phyloP scores from a whole-genome alignment of 768 basidiomycete species.

The Tricholoma saponaceum region DNA sequence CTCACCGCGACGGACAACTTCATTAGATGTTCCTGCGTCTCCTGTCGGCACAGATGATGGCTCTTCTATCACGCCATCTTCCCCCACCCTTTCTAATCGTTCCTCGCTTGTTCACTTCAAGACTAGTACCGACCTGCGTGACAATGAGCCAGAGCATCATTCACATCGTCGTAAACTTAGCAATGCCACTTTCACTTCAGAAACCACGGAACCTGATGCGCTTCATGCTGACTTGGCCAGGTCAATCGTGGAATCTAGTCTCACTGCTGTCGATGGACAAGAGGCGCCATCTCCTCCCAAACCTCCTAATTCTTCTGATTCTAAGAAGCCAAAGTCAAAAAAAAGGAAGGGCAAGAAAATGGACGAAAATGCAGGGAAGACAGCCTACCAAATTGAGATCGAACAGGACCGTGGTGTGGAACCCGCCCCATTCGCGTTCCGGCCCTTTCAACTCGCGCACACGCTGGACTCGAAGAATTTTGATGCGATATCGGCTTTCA shows the following conservation, averaged over 20 bases:
- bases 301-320: conserved; percentile 7
- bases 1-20: conserved; percentile 12
- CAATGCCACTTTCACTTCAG: conserved; percentile 49
- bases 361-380: conserved; percentile 21
- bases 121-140: conserved; percentile 53
- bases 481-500: conserved; percentile 58
- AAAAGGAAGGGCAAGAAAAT: conserved; percentile 22
- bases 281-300: conserved; percentile 11
- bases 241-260: conserved; percentile 32
- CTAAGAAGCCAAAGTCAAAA: conserved; percentile 17
- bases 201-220: conserved; percentile 48
- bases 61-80: conserved; percentile 52
- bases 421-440: conserved; percentile 68
- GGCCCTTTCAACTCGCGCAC: conserved; percentile 73
- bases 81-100: conserved; percentile 68
- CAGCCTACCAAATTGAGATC: conserved; percentile 31
- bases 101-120: conserved; percentile 55
- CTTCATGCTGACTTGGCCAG: conserved; percentile 27
- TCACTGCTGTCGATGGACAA: conserved; percentile 30
- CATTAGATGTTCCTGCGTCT: conserved; percentile 14
- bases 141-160: conserved; percentile 55
- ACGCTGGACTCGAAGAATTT: conserved; percentile 89
- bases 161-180: conserved; percentile 55
- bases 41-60: conserved; percentile 35
- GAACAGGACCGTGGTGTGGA: conserved; percentile 42